A percentile compares a stretch with the other conserved stretches of the same genome.
These are phyloP conservation scores for Flaveria bidentis DNA, from an alignment of 129 eudicot genomes.

Conservation along the genomic window DNA sequence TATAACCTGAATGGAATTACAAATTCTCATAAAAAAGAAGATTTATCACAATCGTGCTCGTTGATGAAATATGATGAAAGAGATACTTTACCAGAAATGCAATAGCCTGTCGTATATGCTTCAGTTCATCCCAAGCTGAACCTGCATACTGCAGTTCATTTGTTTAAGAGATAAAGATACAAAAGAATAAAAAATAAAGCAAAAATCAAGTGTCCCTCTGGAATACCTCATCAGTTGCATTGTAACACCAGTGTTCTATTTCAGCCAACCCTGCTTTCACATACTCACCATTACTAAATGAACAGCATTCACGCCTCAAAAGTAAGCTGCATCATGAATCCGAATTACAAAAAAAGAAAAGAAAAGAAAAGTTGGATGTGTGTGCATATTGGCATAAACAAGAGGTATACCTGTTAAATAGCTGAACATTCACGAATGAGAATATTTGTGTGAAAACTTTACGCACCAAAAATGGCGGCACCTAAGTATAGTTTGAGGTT, in stretches of 20 bases:
- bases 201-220: neutral
- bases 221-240: conserved; percentile 83
- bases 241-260: conserved; percentile 80
- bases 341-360: neutral
- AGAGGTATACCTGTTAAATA: conserved; percentile 75
- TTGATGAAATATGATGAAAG: conserved; percentile 1
- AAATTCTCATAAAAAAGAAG: conserved; percentile 10
- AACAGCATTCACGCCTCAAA: conserved; percentile 93
- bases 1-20: conserved; percentile 55
- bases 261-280: conserved; percentile 95
- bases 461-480: conserved; percentile 92
- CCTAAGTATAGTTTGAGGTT: conserved; percentile 44
- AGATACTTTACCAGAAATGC: conserved; percentile 68
- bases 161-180: conserved; percentile 21
- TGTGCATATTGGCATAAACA: conserved; percentile 13
- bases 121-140: conserved; percentile 92
- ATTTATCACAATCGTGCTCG: neutral
- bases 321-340: conserved; percentile 68
- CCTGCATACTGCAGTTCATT: conserved; percentile 85
- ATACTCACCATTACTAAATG: conserved; percentile 96
- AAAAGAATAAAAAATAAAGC: neutral
- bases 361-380: conserved; percentile 9
- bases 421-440: conserved; percentile 93
- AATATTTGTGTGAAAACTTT: conserved; percentile 94
- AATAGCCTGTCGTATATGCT: conserved; percentile 95